These are phyloP conservation scores for Penicillium glabrum DNA, from an alignment of 2,329 filamentous ascomycete species.

Conservation along the genomic window DNA sequence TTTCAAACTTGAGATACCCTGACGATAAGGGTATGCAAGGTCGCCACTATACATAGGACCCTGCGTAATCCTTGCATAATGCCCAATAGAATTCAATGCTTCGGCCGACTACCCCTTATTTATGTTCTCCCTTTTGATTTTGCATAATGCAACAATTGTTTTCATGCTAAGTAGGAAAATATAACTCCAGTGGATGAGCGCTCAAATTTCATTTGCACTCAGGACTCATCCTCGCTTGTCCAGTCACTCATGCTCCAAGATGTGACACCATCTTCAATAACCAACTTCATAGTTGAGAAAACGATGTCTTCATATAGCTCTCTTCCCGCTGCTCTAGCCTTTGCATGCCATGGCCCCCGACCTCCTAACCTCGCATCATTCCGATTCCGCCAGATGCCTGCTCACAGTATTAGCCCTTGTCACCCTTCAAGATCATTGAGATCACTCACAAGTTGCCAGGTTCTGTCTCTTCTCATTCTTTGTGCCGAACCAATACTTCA, in stretches of 20 bases:
- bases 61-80: background rate
- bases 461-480: conserved; percentile 71
- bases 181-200: background rate
- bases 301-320: conserved; percentile 63
- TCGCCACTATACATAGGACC: background rate
- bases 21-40: background rate
- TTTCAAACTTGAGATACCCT: background rate
- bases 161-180: background rate
- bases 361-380: conserved; percentile 63
- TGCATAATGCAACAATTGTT: background rate
- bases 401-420: conserved; percentile 1
- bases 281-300: conserved; percentile 63
- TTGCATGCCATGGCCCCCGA: conserved; percentile 56
- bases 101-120: background rate
- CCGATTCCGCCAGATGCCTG: conserved; percentile 65
- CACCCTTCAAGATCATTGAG: background rate
- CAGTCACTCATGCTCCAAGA: conserved; percentile 66
- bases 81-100: background rate
- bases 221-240: conserved; percentile 33
- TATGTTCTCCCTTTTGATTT: background rate
- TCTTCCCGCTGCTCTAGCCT: conserved; percentile 51
- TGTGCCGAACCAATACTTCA: conserved; percentile 92
- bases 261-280: conserved; percentile 64
- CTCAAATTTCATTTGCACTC: background rate
- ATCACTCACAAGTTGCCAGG: conserved; percentile 70